These are phyloP conservation scores for Solanum verrucosum DNA, from an alignment of 257 asterid genomes.

Conservation along the genomic window DNA sequence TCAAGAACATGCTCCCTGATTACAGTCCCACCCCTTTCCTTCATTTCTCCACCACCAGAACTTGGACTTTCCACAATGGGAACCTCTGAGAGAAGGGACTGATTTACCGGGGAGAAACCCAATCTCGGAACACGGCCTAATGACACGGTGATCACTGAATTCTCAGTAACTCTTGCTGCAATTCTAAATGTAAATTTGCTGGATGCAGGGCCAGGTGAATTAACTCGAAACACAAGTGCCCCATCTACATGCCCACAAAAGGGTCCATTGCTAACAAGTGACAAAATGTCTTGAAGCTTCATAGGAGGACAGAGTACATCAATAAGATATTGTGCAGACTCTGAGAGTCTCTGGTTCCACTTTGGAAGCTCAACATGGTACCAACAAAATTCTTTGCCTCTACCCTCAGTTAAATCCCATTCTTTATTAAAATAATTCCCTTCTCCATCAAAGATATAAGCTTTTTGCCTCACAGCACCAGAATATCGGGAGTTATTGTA, in stretches of 20 bases:
- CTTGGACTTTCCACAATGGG: constrained; percentile 65
- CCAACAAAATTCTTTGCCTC: constrained; percentile 94
- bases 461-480: constrained; percentile 58
- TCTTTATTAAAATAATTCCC: constrained; percentile 77
- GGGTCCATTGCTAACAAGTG: constrained; percentile 88
- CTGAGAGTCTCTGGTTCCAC: constrained; percentile 67
- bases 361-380: constrained; percentile 94
- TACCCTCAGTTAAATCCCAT: constrained; percentile 78
- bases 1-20: constrained; percentile 77
- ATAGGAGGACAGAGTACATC: constrained; percentile 87
- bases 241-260: constrained; percentile 90
- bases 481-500: constrained; percentile 22
- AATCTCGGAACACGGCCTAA: constrained; percentile 90
- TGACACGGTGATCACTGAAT: constrained; percentile 85
- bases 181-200: constrained; percentile 74
- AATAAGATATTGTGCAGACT: constrained; percentile 79
- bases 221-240: constrained; percentile 90
- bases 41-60: constrained; percentile 15
- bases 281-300: constrained; percentile 91
- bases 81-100: constrained; percentile 71
- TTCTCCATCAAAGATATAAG: constrained; percentile 86
- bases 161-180: constrained; percentile 81
- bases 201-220: constrained; percentile 85
- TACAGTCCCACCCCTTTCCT: constrained; percentile 54
- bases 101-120: constrained; percentile 62